Base-by-base conservation (phyloP, 148 eudicot species). In the Cornus kousa region DNA sequence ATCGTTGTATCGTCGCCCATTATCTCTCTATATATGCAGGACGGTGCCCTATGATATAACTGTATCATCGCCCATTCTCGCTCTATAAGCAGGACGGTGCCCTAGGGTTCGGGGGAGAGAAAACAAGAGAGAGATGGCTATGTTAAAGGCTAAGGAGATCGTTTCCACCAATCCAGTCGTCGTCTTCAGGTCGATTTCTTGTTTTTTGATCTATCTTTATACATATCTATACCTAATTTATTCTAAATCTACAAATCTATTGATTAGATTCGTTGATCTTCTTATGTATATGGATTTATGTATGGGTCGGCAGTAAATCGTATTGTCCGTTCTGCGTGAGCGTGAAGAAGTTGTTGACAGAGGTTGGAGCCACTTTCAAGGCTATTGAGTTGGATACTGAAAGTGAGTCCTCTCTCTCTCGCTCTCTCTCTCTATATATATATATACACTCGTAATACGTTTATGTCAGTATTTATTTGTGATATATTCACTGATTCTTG, bases 121-220 rank as follows among this genome's bases (percentile, higher is more conserved):
- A 37, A 73, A 46, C 23, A 28, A 74, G 81, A 19, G 31, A 74
- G 76, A 72, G 14, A 93, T 91, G 97, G 94, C 91, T 14, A 35
- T 85, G 76, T 71, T 79, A 23, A 93, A 93, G 80, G 92, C 98
- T 9, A 84, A 93, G 78, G 90, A 84, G 46, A 78, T 87, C 40
- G 92, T 89, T 46, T 77, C 94, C 66, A 28, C 96, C 24, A 91
- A 88, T 57, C 79, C 90, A 1, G 96, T 91, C 71, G 90, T 91
- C 74, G 92, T 93, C 73, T 93, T 91, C 92, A 93, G 98, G 98
- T 84, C 75, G 16, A 9, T 28, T 60, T 70, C 73, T 33, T 60
- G 53, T 7, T 23, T 33, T 74, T 5, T 31, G 7, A 55, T 46
- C 55, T 19, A 31, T 55, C 40, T 28, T 3, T 67, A n/a, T 74